These are phyloP conservation scores for Ophiocordyceps polyrhachis-furcata DNA, from an alignment of 2,329 filamentous ascomycete species.

Conservation along the genomic window DNA sequence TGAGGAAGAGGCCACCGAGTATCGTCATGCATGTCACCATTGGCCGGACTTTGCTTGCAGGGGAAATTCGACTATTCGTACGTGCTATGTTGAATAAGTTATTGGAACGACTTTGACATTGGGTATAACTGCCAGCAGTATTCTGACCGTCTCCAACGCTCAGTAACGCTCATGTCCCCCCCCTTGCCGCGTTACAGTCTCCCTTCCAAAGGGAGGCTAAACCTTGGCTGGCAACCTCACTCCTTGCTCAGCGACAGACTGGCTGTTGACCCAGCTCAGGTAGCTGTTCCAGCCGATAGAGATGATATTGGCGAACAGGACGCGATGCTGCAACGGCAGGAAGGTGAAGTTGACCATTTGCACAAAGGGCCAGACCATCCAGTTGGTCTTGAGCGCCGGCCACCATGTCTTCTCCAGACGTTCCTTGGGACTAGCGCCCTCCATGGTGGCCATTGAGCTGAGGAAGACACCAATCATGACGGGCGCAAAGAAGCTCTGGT, in stretches of 20 bases:
- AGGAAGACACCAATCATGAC: slow-evolving; percentile 68
- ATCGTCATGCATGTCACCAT: no score
- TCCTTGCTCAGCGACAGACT: slow-evolving; percentile 6
- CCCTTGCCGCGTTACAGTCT: neutral
- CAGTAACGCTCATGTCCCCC: neutral
- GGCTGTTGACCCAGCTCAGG: slow-evolving; percentile 40
- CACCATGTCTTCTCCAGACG: slow-evolving; percentile 56
- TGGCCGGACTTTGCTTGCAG: no score
- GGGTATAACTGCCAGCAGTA: no score
- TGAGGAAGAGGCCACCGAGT: no score
- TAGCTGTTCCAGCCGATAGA: slow-evolving; percentile 50
- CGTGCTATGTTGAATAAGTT: no score
- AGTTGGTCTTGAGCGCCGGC: slow-evolving; percentile 62
- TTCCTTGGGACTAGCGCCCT: slow-evolving; percentile 41
- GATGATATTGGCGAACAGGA: slow-evolving; percentile 74
- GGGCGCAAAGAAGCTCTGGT: slow-evolving; percentile 75
- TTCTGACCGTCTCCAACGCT: no score
- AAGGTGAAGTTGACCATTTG: slow-evolving; percentile 79
- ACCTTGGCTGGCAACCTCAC: neutral
- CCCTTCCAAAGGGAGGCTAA: neutral
- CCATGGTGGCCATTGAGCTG: slow-evolving; percentile 65
- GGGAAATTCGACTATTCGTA: no score
- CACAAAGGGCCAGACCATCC: slow-evolving; percentile 72
- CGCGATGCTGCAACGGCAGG: slow-evolving; percentile 63
- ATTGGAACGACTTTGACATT: no score